Evolutionary conservation across 2,329 filamentous ascomycete species (phyloP), one percentile per base, ranked within the genome.

Genomic region (Cryoendolithus antarcticus): DNA sequence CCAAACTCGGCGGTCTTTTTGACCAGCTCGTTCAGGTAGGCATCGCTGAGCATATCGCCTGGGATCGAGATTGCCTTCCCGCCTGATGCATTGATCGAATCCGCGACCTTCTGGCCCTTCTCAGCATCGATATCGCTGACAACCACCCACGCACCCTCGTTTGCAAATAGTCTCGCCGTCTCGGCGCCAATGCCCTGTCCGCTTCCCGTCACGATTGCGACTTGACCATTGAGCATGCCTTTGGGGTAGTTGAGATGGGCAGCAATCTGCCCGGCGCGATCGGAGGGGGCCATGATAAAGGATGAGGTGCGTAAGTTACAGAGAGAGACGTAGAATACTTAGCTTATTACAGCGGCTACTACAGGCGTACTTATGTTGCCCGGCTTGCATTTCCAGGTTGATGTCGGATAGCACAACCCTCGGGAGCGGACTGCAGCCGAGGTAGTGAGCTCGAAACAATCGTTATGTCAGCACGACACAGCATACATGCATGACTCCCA

Each of bases 161-260:
- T 89, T 9, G 84, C 42, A 9, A 42, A 39, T 3, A 42, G 32
- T 13, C 40, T 33, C 4, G 37, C 37, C 27, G 80, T 72, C 63
- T 93, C 86, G 21, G 85, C 86, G 15, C 86, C 86, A 58, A 93
- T 93, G 43, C 86, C 86, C 60, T 93, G 85, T 6, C 83, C 85
- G 11, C 79, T 77, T 7, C 50, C 50, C 2, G 86, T 94, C 58
- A 93, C 81, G 59, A 94, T 93, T 54, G 86, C 86, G 10, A 82
- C 76, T 59, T 93, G 85, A 38, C 81, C 82, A 24, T 73, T 73
- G 39, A 93, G 74, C 59, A 93, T 69, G 42, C 86, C 86, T 55
- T 75, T 72, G 30, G 86, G 84, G 64, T 79, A 89, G 65, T 86
- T 88, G 52, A 93, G 74, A 61, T 93, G 85, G 45, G 72, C 72